Percentiles rank a stretch among this genome's conserved stretches.
phyloP scores from a whole-genome alignment of 805 yeast genomes.

The Grigorovia humatica region DNA sequence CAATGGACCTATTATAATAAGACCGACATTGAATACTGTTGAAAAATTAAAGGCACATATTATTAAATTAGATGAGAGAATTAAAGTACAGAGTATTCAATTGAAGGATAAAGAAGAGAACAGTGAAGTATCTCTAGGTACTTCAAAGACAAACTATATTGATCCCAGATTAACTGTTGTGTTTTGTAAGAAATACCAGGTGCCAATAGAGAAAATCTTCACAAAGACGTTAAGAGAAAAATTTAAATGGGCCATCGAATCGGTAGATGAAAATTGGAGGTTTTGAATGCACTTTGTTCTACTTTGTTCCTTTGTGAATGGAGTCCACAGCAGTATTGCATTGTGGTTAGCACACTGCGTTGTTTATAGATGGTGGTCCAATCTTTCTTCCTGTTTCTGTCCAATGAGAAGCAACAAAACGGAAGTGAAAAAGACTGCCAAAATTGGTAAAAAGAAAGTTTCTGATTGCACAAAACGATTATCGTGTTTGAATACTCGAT shows the following conservation, averaged over 20 bases:
- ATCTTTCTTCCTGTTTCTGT: too few relatives aligned
- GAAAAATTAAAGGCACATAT: conserved; percentile 68
- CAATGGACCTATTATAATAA: conserved; percentile 48
- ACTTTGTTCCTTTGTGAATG: too few relatives aligned
- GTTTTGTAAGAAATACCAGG: conserved; percentile 75
- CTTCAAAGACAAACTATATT: conserved; percentile 88
- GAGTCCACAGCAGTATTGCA: too few relatives aligned
- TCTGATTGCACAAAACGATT: too few relatives aligned
- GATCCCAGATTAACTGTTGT: conserved; percentile 88
- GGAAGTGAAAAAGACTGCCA: too few relatives aligned
- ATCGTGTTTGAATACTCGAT: too few relatives aligned
- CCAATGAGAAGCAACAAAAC: too few relatives aligned
- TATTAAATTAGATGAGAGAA: conserved; percentile 61
- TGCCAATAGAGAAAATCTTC: conserved; percentile 86
- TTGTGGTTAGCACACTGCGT: too few relatives aligned
- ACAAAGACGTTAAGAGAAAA: conserved; percentile 87
- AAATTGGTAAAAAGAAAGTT: too few relatives aligned
- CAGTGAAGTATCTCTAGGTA: conserved; percentile 84
- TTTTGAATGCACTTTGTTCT: conserved; percentile 34
- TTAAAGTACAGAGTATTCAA: conserved; percentile 57
- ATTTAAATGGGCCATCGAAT: conserved; percentile 92
- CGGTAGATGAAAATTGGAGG: conserved; percentile 80
- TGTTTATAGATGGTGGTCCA: too few relatives aligned
- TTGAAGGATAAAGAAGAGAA: conserved; percentile 89
- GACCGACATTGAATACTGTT: conserved; percentile 37